A percentile compares a stretch with the other conserved stretches of the same genome.
Conservation (phyloP, 2,329 filamentous ascomycete species). For the Aspergillus sergii region DNA sequence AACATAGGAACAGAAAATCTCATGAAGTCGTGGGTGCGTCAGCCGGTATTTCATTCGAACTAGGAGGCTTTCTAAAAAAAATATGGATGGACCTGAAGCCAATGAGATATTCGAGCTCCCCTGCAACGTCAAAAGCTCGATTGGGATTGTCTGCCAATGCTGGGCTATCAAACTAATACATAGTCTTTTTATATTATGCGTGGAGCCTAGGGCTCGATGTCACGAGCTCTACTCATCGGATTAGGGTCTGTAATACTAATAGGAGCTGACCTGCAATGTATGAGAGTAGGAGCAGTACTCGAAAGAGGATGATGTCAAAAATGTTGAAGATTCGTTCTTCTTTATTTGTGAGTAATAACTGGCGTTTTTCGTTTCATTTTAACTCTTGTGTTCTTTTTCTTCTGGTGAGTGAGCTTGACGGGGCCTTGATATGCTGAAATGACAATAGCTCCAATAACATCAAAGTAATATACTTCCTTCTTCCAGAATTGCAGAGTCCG, state of each 20-base stretch:
- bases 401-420: neutral
- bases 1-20: neutral
- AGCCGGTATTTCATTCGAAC: neutral
- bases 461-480: neutral
- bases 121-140: neutral
- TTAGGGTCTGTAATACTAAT: slow-evolving; percentile 42
- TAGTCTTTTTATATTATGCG: slow-evolving; percentile 25
- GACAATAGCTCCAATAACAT: neutral
- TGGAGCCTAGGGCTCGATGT: slow-evolving; percentile 53
- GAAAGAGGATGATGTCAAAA: neutral
- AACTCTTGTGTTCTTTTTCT: neutral
- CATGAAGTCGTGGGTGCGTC: neutral
- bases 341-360: neutral
- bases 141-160: neutral
- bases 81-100: neutral
- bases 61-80: neutral
- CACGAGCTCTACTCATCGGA: slow-evolving; percentile 41
- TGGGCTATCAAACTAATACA: neutral
- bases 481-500: too few relatives aligned
- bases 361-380: neutral
- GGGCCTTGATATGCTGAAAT: neutral
- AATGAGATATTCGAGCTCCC: neutral
- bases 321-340: neutral
- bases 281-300: neutral
- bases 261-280: slow-evolving; percentile 29